Base-by-base conservation (phyloP, 768 basidiomycete genomes). In the Krasilnikovozyma curviuscula region DNA sequence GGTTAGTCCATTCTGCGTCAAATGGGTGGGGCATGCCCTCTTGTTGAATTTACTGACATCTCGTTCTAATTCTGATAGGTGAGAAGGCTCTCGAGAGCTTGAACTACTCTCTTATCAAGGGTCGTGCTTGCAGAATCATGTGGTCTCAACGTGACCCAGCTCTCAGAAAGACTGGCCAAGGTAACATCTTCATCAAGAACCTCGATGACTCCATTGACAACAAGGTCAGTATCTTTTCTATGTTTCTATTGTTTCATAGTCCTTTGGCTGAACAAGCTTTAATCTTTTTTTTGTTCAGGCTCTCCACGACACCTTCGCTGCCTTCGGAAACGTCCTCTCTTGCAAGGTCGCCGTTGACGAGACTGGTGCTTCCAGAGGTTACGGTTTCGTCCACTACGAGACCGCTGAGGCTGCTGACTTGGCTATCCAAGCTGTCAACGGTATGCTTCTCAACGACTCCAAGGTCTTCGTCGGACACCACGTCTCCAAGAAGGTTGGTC, bases 111-210 rank as follows among this genome's bases (percentile, higher is more conserved):
- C 70, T 89, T 64, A 97, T 98, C 71, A 97, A 97, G 74, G 81
- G 81, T 67, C 82, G 86, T 61, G 81, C 93, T 55, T 98, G 93
- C 73, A 85, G 93, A 61, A 98, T 98, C 74, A 98, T 98, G 93
- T 97, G 93, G 91, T 95, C 89, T 62, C 93, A 97, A 75, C 84
- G 93, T 66, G 93, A 97, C 71, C 93, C 93, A 51, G 85, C 88
- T 58, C 78, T 98, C 63, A 83, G 93, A 68, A 97, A 97, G 78
- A 95, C 88, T 55, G 88, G 88, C 55, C 88, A 95, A 70, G 93
- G 93, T 67, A 98, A 98, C 67, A 86, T 98, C 63, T 98, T 98
- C 72, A 97, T 98, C 70, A 98, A 98, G 72, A 98, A 98, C 70
- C 70, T 98, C 57, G 89, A 93, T 61, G 85, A 91, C 67, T 73